Evolutionary conservation across 2,329 filamentous ascomycete species (phyloP).

Genomic region (Colletotrichum chrysophilum): DNA sequence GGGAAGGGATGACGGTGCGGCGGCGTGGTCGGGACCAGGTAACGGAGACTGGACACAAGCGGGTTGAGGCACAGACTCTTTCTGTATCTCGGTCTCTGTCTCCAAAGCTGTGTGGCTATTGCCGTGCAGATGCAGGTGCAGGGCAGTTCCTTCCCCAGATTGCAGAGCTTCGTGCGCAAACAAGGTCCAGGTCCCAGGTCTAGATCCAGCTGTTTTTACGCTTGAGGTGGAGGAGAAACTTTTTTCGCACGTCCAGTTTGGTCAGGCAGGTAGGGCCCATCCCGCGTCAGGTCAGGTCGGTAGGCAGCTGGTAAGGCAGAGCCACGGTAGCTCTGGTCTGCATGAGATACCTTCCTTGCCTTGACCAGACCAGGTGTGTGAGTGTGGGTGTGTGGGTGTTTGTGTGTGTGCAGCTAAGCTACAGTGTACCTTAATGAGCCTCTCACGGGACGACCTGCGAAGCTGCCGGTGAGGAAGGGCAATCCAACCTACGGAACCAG

Average conservation of each 20-base stretch:
- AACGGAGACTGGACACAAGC: background rate
- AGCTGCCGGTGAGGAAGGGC: background rate
- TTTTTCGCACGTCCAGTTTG: background rate
- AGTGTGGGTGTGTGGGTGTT: background rate
- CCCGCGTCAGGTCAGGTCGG: background rate
- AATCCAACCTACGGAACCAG: background rate
- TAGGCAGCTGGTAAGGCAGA: background rate
- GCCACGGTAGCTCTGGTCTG: background rate
- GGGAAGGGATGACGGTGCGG: slow-evolving; percentile 4
- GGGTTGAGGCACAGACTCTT: background rate
- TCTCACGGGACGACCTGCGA: background rate
- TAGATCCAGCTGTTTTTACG: background rate
- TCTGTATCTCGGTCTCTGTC: background rate
- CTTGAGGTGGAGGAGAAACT: slow-evolving; percentile 4
- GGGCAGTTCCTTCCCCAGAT: slow-evolving; percentile 20
- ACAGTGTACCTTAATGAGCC: background rate
- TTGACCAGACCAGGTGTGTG: background rate
- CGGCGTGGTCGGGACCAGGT: background rate
- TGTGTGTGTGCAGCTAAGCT: background rate
- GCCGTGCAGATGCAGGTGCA: background rate
- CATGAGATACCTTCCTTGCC: background rate
- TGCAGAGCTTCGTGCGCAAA: background rate
- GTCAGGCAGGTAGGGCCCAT: background rate
- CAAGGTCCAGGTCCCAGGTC: background rate
- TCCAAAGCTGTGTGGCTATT: background rate